Evolutionary conservation across 2,329 filamentous ascomycete genomes (phyloP), one percentile per base, ranked within the genome.

Genomic region (Alternaria arbusti): DNA sequence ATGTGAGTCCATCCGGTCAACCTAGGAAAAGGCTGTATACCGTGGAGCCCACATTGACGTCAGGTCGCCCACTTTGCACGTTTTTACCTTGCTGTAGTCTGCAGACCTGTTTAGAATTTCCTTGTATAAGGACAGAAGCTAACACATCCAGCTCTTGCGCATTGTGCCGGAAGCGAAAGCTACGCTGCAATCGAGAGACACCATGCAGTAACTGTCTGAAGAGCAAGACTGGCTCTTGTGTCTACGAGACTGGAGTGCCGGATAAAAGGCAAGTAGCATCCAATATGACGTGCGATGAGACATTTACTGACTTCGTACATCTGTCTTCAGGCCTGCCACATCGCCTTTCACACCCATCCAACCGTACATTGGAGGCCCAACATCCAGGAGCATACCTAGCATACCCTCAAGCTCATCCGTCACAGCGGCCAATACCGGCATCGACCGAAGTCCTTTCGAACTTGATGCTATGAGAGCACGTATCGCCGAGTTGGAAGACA

Each of bases 161-260:
- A 67, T 81, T 87, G 45, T 90, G 89, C 70, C 82, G 88, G 46
- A 84, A 79, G 59, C 86, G 87, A 44, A 91, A 90, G 75, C 86
- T 90, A 62, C 83, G 84, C 50, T 90, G 88, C 71, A 86, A 90
- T 70, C 85, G 86, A 52, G 84, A 85, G 62, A 76, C 79, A 7
- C 89, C 89, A 1, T 90, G 88, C 70, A 83, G 81, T 63, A 87
- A 88, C 61, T 90, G 89, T 70, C 63, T 85, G n/a, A 84, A 85
- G 22, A 84, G 84, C 66, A 86, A 84, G 44, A 81, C 83, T 6
- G 81, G 26, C 3, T 28, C 81, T 20, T 90, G 89, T 70, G 82
- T 86, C 1, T 90, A 88, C 68, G 73, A 79, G 8, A 63, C 63
- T 49, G 56, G 58, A 40, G n/a, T 25, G 10, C 6, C 64, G 66